phyloP scores from a whole-genome alignment of 2,329 filamentous ascomycete species.

The Paraconiothyrium sp. region DNA sequence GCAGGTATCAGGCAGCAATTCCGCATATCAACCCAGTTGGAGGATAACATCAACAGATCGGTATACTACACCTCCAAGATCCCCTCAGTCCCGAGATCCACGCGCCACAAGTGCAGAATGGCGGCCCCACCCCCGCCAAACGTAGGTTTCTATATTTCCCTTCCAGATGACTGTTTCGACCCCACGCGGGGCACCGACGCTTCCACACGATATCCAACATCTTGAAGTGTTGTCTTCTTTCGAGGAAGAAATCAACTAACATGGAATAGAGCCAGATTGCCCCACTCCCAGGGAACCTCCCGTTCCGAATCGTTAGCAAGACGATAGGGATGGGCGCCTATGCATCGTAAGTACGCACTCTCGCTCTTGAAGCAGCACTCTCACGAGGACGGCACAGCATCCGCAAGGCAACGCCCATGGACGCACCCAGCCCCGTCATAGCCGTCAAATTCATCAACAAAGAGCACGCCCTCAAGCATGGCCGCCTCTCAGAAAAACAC shows the following conservation, averaged over 20 bases:
- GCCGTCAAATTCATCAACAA: constrained; percentile 99
- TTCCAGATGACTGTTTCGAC: background rate
- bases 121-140: constrained; percentile 12
- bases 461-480: constrained; percentile 88
- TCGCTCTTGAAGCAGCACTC: background rate
- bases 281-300: constrained; percentile 83
- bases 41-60: background rate
- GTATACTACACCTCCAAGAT: background rate
- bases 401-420: constrained; percentile 86
- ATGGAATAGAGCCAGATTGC: constrained; percentile 81
- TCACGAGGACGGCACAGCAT: constrained; percentile 61
- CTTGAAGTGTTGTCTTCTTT: background rate
- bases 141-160: constrained; percentile 1
- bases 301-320: constrained; percentile 93
- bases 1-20: constrained; percentile 24
- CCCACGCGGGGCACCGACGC: background rate
- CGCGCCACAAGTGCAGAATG: background rate
- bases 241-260: background rate
- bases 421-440: constrained; percentile 78
- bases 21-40: constrained; percentile 15
- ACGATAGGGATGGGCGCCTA: constrained; percentile 97
- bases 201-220: background rate
- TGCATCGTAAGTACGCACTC: constrained; percentile 75
- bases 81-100: background rate
- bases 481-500: constrained; percentile 87